Base-by-base conservation (phyloP, 2,329 filamentous ascomycete genomes). In the Nemania abortiva region DNA sequence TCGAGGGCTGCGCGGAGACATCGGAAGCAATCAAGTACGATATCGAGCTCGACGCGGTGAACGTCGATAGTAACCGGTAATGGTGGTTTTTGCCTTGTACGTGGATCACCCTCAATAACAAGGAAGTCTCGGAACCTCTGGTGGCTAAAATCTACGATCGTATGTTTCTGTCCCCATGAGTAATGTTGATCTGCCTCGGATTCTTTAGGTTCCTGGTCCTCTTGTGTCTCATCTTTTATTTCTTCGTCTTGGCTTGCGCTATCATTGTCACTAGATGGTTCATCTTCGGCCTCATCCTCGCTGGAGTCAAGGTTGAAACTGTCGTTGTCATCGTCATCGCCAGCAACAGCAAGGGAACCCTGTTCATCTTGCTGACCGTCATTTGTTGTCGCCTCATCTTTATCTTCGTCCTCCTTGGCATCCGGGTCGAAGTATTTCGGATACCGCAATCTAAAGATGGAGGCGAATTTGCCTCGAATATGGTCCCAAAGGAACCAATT, bases 401-500 rank as follows among this genome's bases (percentile, higher is more conserved):
- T 3, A 63, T 22, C 29, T 1, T 63, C 58, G 9, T 53, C 58
- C 3, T 15, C 15, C 9, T 53, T 62, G 2, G 58, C 58, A 55
- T 63, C 50, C 20, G 60, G 60, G 50, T 63, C 60, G 34, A 54
- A 63, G 11, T 22, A 24, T 24, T 22, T 54, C 2, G 60, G 60
- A 10, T 63, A 63, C n/a, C 60, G 60, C 11, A 63, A 13, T 45
- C 60, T 37, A 13, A 63, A 63, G 31, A 52, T 63, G 31, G 60
- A 63, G 6, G 60, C 49, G 6, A 63, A 63, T 34, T 63, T 63
- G 18, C 60, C 60, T 2, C 60, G 50, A 2, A 63, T 27, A 42
- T 63, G 60, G 31, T 63, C 50, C 60, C 60, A 63, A 18, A 63
- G 27, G 18, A 63, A 63, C 60, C 60, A 63, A 20, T 63, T 63